Evolutionary conservation across 176 grass and related monocot species (phyloP).

Genomic region (Puya raimondii): DNA sequence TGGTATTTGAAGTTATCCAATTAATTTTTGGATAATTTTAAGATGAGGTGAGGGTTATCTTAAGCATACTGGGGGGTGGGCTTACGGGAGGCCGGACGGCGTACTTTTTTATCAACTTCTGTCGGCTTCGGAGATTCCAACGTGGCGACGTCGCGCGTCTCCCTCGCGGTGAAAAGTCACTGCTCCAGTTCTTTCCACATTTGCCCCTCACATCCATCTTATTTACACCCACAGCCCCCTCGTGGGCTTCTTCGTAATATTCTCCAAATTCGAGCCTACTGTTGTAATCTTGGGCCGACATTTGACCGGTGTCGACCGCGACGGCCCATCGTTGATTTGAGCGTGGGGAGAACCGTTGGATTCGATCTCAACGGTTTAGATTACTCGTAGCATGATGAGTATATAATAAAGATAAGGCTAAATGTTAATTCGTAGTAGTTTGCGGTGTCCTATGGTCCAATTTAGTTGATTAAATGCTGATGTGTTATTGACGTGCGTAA

Average conservation of each 20-base stretch:
- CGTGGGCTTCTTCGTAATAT: neutral
- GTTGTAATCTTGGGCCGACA: neutral
- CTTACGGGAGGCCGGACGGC: neutral
- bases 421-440: neutral
- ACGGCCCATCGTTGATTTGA: neutral
- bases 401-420: neutral
- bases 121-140: neutral
- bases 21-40: neutral
- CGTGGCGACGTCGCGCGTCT: neutral
- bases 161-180: slow-evolving; percentile 11
- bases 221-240: neutral
- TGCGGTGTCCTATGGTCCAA: too few relatives aligned
- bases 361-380: neutral
- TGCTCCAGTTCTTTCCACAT: neutral
- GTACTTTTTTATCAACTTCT: neutral
- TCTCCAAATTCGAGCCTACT: neutral
- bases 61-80: neutral
- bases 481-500: too few relatives aligned
- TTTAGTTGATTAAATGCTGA: too few relatives aligned
- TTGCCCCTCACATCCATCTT: neutral
- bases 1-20: too few relatives aligned
- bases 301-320: neutral
- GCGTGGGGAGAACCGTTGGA: neutral
- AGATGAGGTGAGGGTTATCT: neutral
- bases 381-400: neutral